Conservation (phyloP, 148 eudicot species). For the Chenopodium album region DNA sequence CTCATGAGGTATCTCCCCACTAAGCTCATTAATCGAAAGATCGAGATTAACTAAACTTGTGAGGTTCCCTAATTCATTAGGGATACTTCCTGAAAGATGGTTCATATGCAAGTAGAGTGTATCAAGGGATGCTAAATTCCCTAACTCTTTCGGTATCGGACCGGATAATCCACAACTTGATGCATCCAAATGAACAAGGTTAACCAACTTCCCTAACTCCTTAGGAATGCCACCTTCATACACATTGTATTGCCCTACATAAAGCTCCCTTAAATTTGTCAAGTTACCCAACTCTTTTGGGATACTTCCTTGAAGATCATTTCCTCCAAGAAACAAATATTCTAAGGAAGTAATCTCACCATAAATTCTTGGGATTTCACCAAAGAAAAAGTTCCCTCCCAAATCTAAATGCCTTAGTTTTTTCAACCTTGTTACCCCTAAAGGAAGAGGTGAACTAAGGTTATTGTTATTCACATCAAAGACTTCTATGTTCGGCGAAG, state of each 20-base stretch:
- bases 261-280: constrained; percentile 58
- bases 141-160: constrained; percentile 65
- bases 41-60: constrained; percentile 63
- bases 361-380: constrained; percentile 55
- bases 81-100: constrained; percentile 67
- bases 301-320: constrained; percentile 69
- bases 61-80: constrained; percentile 65
- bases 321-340: constrained; percentile 63
- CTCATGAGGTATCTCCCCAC: constrained; percentile 81
- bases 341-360: constrained; percentile 49
- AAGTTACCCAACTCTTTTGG: constrained; percentile 83
- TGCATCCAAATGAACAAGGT: constrained; percentile 65
- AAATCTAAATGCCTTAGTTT: constrained; percentile 68
- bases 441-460: constrained; percentile 59
- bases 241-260: constrained; percentile 64
- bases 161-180: constrained; percentile 66
- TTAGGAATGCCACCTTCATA: constrained; percentile 78
- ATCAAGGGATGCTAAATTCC: constrained; percentile 55
- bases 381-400: constrained; percentile 81
- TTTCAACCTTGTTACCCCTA: constrained; percentile 41
- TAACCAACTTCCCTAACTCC: constrained; percentile 68
- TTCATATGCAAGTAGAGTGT: constrained; percentile 67
- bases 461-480: constrained; percentile 83
- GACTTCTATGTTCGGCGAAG: constrained; percentile 46
- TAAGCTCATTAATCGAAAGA: constrained; percentile 65